A percentile compares a stretch with the other conserved stretches of the same genome.
Evolutionary conservation across 495 filamentous ascomycete genomes (phyloP).

Genomic region (Talaromyces adpressus): DNA sequence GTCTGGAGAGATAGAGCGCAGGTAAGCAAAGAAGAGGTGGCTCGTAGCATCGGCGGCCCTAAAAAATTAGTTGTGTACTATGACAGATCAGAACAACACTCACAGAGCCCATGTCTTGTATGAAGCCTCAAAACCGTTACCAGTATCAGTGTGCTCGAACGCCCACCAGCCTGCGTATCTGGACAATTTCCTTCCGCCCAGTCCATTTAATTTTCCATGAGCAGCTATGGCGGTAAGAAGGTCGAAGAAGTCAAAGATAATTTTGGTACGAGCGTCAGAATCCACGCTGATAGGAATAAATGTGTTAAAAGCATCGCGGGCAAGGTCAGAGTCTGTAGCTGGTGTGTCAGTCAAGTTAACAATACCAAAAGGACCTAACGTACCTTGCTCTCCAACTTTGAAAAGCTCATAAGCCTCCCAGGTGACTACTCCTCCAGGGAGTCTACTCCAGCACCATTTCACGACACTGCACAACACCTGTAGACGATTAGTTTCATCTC

Average conservation of each 20-base stretch:
- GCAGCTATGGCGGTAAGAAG: slow-evolving; percentile 74
- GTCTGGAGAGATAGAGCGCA: slow-evolving; percentile 82
- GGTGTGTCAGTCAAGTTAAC: not conserved
- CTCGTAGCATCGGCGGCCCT: slow-evolving; percentile 93
- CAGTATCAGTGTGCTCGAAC: slow-evolving; percentile 79
- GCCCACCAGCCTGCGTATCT: slow-evolving; percentile 98
- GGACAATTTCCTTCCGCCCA: slow-evolving; percentile 90
- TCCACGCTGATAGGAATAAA: slow-evolving; percentile 95
- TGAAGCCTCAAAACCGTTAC: slow-evolving; percentile 91
- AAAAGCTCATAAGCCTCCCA: slow-evolving; percentile 98
- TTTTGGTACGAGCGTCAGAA: slow-evolving; percentile 73
- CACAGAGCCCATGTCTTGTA: slow-evolving; percentile 79
- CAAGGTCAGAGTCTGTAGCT: slow-evolving; percentile 75
- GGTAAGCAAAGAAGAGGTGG: slow-evolving; percentile 95
- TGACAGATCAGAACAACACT: slow-evolving; percentile 4
- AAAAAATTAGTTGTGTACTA: slow-evolving; percentile 11
- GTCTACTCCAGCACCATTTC: slow-evolving; percentile 98
- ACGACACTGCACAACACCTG: slow-evolving; percentile 89
- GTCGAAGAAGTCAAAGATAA: slow-evolving; percentile 97
- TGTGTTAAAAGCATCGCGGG: slow-evolving; percentile 86
- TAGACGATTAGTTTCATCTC: not conserved
- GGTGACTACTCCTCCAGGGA: slow-evolving; percentile 85
- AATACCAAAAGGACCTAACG: not conserved
- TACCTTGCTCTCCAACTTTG: slow-evolving; percentile 90
- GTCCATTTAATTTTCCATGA: slow-evolving; percentile 86